Percentiles rank a stretch among this genome's conserved stretches.
These are phyloP conservation scores for Curvularia lunata DNA, from an alignment of 2,329 filamentous ascomycete species.

Conservation along the genomic window DNA sequence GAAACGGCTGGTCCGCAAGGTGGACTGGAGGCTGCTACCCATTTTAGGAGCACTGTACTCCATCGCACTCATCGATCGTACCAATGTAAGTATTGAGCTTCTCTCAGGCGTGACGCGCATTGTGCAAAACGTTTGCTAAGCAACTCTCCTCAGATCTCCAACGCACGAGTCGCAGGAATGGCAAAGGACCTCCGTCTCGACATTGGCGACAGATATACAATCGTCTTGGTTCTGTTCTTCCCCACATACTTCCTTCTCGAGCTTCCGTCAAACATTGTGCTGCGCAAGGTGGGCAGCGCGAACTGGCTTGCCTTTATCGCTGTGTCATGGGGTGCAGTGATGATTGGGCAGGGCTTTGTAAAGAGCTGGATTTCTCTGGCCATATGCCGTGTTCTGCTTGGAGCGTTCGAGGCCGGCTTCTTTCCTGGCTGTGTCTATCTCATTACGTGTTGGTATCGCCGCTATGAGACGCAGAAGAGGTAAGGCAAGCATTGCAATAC, in stretches of 20 bases:
- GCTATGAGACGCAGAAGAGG: constrained; percentile 33
- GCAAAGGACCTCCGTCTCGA: constrained; percentile 28
- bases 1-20: constrained; percentile 33
- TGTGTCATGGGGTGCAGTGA: constrained; percentile 34
- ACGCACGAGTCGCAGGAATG: constrained; percentile 40
- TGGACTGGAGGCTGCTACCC: constrained; percentile 50
- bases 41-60: constrained; percentile 50
- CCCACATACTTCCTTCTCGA: constrained; percentile 34
- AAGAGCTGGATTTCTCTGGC: constrained; percentile 33
- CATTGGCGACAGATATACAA: constrained; percentile 33
- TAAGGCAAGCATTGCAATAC: constrained; percentile 7
- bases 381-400: constrained; percentile 30
- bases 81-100: constrained; percentile 26
- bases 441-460: constrained; percentile 40
- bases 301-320: constrained; percentile 38
- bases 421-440: constrained; percentile 39
- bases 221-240: constrained; percentile 36
- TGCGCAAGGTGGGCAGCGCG: constrained; percentile 35
- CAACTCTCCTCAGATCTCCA: constrained; percentile 22
- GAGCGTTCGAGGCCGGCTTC: constrained; percentile 35
- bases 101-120: too few relatives aligned
- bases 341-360: constrained; percentile 37
- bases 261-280: constrained; percentile 33
- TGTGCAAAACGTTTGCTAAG: neutral
- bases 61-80: constrained; percentile 48